Evolutionary conservation across 2,329 filamentous ascomycete species (phyloP), one percentile per base, ranked within the genome.

Genomic region (Zelopaecilomyces penicillatus): DNA sequence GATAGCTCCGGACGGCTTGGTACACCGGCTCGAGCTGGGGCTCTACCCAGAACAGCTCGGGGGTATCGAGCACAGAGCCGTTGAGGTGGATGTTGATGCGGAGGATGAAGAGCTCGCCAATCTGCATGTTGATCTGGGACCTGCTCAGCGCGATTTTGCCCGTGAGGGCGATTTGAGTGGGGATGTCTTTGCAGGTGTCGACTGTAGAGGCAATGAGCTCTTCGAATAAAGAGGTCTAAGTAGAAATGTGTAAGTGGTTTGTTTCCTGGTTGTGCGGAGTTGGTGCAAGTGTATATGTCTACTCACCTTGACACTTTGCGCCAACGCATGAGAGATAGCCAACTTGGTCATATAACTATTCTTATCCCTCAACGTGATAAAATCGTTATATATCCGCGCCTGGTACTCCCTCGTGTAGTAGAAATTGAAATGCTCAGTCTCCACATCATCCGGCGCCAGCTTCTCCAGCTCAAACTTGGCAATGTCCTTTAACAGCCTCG

Each of bases 361-460:
- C 67, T 95, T 95, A 57, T 97, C 91, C 40, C 90, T 78, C 49
- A 98, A 68, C 3, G 87, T 93, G 65, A 98, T 98, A 58, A 98
- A 98, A 66, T 98, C 93, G 66, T 98, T 98, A 76, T 98, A 98
- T 64, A 98, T 98, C 42, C 93, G 84, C 26, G 93, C 88, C 67
- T 98, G 94, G 63, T 98, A 98, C 62, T 97, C 91, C 57, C 86
- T 80, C 3, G 93, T 97, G 69, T 98, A 97, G 71, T 98, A 98
- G 65, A 97, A 98, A 64, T 98, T 98, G 75, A 98, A 98, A 59
- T 91, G 88, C 65, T 98, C 93, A 39, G 89, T 87, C 68, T 98
- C 91, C 30, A 95, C 83, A 55, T 95, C 88, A 59, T 95, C 90
- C 8, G 84, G 79, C 28, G 82, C 82, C 40, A 97, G 75, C 64